A percentile compares a stretch with the other conserved stretches of the same genome.
Evolutionary conservation across 495 filamentous ascomycete species (phyloP).

Genomic region (Jackrogersella minutella): DNA sequence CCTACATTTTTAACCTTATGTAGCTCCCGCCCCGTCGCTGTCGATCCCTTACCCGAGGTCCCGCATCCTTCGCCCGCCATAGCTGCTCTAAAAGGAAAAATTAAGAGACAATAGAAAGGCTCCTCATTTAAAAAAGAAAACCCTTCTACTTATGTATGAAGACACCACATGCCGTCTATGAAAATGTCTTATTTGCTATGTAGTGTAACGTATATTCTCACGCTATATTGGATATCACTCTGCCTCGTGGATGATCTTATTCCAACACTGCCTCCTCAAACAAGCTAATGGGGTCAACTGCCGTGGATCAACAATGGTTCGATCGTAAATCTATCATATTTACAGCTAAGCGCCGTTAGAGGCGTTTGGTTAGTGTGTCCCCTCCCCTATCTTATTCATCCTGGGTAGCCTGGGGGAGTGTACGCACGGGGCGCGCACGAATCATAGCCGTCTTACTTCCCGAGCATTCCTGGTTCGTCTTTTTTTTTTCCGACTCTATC

Average conservation of each 20-base stretch:
- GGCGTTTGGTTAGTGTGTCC: conserved; percentile 15
- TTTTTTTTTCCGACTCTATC: conserved; percentile 16
- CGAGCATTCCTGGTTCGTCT: no score
- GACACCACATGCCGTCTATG: conserved; percentile 2
- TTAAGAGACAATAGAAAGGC: conserved; percentile 1
- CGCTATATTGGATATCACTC: neutral
- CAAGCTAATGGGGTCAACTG: conserved; percentile 33
- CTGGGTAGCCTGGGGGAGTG: neutral
- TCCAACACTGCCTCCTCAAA: conserved; percentile 11
- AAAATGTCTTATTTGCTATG: conserved; percentile 5
- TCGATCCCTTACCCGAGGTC: conserved; percentile 25
- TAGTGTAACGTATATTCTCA: conserved; percentile 20
- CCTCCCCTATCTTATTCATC: conserved; percentile 19
- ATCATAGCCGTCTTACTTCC: conserved; percentile 25
- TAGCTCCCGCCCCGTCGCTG: conserved; percentile 30
- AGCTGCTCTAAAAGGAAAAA: neutral
- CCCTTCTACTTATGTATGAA: no score
- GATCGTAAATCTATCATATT: conserved; percentile 33
- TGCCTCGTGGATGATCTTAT: neutral
- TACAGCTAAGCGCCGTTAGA: conserved; percentile 23
- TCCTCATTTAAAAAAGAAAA: conserved; percentile 4
- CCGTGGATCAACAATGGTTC: conserved; percentile 21
- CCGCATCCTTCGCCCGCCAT: conserved; percentile 21
- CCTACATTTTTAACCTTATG: conserved; percentile 1
- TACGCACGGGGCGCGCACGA: conserved; percentile 31